A percentile compares a stretch with the other conserved stretches of the same genome.
These are phyloP conservation scores for Cytospora piceae DNA, from an alignment of 2,329 filamentous ascomycete species.

Conservation along the genomic window DNA sequence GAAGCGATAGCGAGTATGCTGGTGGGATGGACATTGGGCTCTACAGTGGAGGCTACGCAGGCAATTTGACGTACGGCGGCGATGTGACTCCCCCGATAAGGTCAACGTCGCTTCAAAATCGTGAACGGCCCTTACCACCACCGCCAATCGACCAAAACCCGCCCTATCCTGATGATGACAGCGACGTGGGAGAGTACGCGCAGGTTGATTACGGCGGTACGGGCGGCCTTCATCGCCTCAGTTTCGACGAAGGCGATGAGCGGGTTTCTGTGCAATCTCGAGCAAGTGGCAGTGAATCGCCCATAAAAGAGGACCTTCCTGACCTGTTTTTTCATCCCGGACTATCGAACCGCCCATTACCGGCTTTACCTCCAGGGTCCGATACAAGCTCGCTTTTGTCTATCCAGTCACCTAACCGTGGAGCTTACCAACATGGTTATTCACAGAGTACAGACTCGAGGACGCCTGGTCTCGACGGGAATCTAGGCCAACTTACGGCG, in stretches of 20 bases:
- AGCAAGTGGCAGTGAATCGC: constrained; percentile 66
- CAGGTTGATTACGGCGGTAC: constrained; percentile 87
- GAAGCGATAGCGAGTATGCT: constrained; percentile 72
- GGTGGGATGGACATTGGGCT: constrained; percentile 72
- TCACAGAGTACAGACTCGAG: constrained; percentile 54
- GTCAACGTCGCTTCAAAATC: constrained; percentile 36
- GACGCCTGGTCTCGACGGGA: constrained; percentile 53
- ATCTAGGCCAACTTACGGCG: constrained; percentile 42
- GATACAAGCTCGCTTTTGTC: constrained; percentile 62
- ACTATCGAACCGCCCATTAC: constrained; percentile 67
- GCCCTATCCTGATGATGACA: constrained; percentile 52
- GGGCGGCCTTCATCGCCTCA: constrained; percentile 83
- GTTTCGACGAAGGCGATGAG: constrained; percentile 94
- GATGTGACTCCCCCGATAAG: constrained; percentile 46
- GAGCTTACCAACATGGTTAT: constrained; percentile 53
- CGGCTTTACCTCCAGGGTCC: constrained; percentile 63
- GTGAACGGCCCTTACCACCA: constrained; percentile 35
- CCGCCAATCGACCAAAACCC: constrained; percentile 41
- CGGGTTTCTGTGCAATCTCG: constrained; percentile 60
- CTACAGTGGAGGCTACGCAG: constrained; percentile 72
- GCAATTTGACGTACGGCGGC: constrained; percentile 54
- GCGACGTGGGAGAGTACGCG: constrained; percentile 44
- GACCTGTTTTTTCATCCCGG: constrained; percentile 95
- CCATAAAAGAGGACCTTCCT: constrained; percentile 72
- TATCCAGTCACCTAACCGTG: constrained; percentile 49